Base-by-base conservation (phyloP, 2,329 filamentous ascomycete species). In the Nigrospora oryzae region DNA sequence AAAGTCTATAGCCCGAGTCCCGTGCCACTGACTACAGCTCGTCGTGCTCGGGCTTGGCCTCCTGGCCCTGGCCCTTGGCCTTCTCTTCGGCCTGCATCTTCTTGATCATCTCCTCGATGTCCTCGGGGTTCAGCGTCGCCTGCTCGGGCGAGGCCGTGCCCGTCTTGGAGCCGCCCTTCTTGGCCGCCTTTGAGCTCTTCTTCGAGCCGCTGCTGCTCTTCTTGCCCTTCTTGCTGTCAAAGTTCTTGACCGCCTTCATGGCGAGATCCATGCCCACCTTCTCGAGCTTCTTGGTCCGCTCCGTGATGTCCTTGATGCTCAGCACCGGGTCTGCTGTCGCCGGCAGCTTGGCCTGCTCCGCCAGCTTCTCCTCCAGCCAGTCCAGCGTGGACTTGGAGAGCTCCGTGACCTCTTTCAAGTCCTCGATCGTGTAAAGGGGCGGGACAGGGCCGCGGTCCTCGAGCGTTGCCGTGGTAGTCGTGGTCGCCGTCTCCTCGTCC, bases 331-430 rank as follows among this genome's bases (percentile, higher is more conserved):
- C 82, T 11, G 88, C 86, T 2, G 81, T 81, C 2, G 72, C 66
- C 14, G 74, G 68, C 3, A 95, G 77, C 53, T 79, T 82, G 30
- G 81, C 77, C 64, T 97, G 91, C 54, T 77, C 75, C 3, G 74
- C 69, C 40, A 86, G 66, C 59, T 86, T 84, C 51, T 84, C 77
- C 31, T 81, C 76, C 16, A 98, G 73, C 91, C 91, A 98, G 16
- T 75, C 70, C 14, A 74, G 68, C 15, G 83, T 79, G 13, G 77
- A 74, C 28, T 79, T 75, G 56, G 83, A 78, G 15, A 81, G 67
- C 11, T 77, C 72, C 42, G 82, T 75, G 19, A 93, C 70, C 40
- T 74, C 69, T 36, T 75, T 71, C 31, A 95, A 70, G 56, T 97
- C 90, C 30, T 84, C 78, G 10, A 79, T 67, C 1, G 75, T 83